Conservation (phyloP, 768 basidiomycete species). For the Phanerochaete sordida region DNA sequence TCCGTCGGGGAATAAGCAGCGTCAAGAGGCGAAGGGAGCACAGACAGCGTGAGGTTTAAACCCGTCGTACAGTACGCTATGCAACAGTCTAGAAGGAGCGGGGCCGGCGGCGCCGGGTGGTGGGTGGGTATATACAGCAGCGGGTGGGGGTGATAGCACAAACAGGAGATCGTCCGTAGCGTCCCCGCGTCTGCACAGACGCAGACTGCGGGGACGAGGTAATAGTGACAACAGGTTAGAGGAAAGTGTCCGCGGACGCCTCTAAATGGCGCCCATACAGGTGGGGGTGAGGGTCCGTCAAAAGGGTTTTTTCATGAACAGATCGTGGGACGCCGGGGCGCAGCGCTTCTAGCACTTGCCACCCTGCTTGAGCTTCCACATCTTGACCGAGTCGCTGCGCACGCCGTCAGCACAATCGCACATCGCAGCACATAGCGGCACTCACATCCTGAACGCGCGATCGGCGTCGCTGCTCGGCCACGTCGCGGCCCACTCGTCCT, state of each 20-base stretch:
- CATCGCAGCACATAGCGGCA: neutral
- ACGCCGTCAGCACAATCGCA: neutral
- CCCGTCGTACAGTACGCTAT: no score
- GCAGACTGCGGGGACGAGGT: neutral
- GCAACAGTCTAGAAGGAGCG: no score
- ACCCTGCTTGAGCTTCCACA: slow-evolving; percentile 27
- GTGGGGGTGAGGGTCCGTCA: neutral
- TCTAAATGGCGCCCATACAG: neutral
- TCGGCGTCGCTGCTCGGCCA: slow-evolving; percentile 66
- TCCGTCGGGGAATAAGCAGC: no score
- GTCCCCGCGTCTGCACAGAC: no score
- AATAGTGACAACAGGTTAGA: neutral
- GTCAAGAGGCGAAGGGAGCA: no score
- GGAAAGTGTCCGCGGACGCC: neutral
- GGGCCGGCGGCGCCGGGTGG: no score
- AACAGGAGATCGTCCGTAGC: neutral
- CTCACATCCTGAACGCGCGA: slow-evolving; percentile 67
- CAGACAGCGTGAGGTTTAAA: no score
- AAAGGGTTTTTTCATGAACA: neutral
- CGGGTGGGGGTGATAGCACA: neutral
- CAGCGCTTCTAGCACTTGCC: slow-evolving; percentile 9
- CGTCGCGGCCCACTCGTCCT: slow-evolving; percentile 67
- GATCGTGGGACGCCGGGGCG: neutral
- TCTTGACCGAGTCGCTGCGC: slow-evolving; percentile 32
- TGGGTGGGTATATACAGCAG: no score